Conservation (phyloP, 495 filamentous ascomycete species). For the Tetracladium marchalianum region DNA sequence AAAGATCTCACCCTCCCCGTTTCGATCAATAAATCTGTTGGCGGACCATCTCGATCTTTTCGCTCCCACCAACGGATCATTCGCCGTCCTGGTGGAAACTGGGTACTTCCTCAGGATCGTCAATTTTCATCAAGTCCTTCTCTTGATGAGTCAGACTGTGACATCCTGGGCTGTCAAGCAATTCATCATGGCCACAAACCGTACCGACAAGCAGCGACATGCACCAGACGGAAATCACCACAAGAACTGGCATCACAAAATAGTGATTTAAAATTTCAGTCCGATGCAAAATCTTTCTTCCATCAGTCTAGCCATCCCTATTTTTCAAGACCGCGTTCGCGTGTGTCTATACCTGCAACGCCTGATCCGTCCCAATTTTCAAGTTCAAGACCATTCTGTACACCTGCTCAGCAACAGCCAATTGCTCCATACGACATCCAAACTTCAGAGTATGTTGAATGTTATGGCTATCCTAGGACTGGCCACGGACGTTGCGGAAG, state of each 20-base stretch:
- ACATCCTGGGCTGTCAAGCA: conserved; percentile 21
- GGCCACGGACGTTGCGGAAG: conserved; percentile 9
- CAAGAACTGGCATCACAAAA: neutral
- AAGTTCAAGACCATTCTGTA: neutral
- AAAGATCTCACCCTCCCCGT: conserved; percentile 13
- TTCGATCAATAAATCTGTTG: neutral
- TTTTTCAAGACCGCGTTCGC: neutral
- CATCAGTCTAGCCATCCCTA: neutral
- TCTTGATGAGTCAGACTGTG: conserved; percentile 14
- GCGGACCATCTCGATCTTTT: too few species aligned
- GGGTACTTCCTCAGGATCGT: too few species aligned
- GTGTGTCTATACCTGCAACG: neutral
- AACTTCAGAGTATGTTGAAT: conserved; percentile 12
- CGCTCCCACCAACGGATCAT: too few species aligned
- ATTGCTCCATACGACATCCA: neutral
- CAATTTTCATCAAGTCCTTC: neutral
- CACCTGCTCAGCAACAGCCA: neutral
- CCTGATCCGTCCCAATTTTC: neutral
- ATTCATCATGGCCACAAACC: conserved; percentile 25
- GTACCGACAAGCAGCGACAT: conserved; percentile 22
- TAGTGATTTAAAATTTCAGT: neutral
- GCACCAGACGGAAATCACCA: conserved; percentile 7
- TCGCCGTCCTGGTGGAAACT: too few species aligned
- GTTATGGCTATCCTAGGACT: conserved; percentile 16
- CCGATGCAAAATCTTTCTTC: neutral